Evolutionary conservation across 306 rosid genomes (phyloP), one percentile per base, ranked within the genome.

Genomic region (Quercus wislizeni): DNA sequence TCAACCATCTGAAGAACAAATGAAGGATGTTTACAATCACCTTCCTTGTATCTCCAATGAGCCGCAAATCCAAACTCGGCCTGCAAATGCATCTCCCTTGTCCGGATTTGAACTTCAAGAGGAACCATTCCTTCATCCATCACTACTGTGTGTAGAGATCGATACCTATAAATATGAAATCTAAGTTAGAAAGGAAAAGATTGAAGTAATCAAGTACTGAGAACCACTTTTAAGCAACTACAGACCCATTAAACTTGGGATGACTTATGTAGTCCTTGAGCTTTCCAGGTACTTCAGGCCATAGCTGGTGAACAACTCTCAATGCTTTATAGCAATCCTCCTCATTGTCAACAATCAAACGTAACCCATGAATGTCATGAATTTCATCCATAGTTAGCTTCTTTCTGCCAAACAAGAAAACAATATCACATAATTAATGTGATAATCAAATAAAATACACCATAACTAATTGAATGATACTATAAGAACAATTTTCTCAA

Each of bases 41-140:
- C 96, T 90, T 96, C 99, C 89, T 96, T 96, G 84, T 96, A 96
- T 69, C 99, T 90, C 99, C 99, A 96, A 84, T 96, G 99, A 38
- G 99, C 98, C 19, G 99, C 99, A 83, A 96, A 89, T 79, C 99
- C 99, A 81, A 88, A 91, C 80, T 96, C 99, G 3, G 99, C 98
- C 82, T 93, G 99, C 86, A 93, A 82, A 85, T 96, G 96, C 99
- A 96, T 96, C 74, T 90, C 92, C 85, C 86, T 93, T 0, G 99
- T 96, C 57, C 99, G 95, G 69, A 96, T 89, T 82, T 96, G 99
- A 59, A 96, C 99, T 84, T 96, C 99, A 19, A 93, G 88, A 14
- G 98, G 97, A 76, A 85, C 70, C 71, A 81, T 80, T 33, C 90
- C 96, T 79, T 88, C 97, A 73, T 89, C 97, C 88, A 85, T 93